Base-by-base conservation (phyloP, 345 rosid genomes). In the Brassica nigra region DNA sequence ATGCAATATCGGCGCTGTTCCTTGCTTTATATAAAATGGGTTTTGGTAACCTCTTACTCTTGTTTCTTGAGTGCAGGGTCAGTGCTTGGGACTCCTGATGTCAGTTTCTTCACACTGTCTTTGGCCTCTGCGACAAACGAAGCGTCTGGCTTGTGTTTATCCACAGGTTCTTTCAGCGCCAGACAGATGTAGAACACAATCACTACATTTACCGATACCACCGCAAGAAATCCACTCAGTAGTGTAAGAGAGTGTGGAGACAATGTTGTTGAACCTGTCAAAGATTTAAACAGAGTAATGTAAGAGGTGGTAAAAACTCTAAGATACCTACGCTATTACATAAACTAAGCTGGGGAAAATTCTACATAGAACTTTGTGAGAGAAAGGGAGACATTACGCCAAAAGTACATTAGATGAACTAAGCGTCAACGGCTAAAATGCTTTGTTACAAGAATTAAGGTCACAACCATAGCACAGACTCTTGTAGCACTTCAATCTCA, bases 121-220 rank as follows among this genome's bases (percentile, higher is more conserved):
- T 89, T 82, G 2, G 98, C 99, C 70, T 85, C 88, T 0, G 97
- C 92, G 8, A 91, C 79, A 84, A 93, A 93, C 66, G 81, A 66
- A 30, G 94, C 86, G 86, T 93, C 96, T 8, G 98, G 98, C 78
- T 93, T 92, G n/a, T 91, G 93, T 79, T 91, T 90, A 65, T 88
- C 86, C 2, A 78, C 73, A 74, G 98, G 97, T 82, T 93, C 98
- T 84, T 88, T 95, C 87, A 93, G 83, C 30, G 97, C 97, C 92
- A 91, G 68, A 70, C 80, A 91, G 62, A 95, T 95, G 83, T 93
- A 95, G 82, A 87, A 88, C 33, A 88, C 97, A 29, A 95, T 89
- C n/a, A 91, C 94, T 59, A 91, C 66, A 77, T 95, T 91, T 79
- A 95, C 98, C 1, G 99, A 92, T 77, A 92, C 76, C 33, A 95